Conservation (phyloP, 78 protist species). For the Neovahlkampfia damariscottae region DNA sequence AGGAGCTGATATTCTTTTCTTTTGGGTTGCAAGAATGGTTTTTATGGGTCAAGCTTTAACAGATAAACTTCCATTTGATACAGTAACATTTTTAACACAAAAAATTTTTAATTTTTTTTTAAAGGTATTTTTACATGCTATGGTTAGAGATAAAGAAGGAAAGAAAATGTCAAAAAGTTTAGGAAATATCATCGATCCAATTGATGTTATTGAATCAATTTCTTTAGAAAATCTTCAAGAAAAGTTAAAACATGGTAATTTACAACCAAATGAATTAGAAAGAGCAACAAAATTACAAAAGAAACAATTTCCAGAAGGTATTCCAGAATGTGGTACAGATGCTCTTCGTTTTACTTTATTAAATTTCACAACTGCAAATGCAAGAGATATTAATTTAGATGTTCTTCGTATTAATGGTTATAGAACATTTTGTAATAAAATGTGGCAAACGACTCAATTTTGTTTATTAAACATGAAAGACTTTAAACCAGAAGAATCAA, state of each 20-base stretch:
- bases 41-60: slow-evolving; percentile 82
- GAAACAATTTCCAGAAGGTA: slow-evolving; percentile 81
- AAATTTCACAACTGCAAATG: slow-evolving; percentile 54
- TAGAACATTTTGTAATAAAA: slow-evolving; percentile 93
- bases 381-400: slow-evolving; percentile 84
- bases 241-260: slow-evolving; percentile 61
- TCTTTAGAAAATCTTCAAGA: slow-evolving; percentile 34
- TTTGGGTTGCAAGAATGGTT: slow-evolving; percentile 99
- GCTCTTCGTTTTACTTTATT: slow-evolving; percentile 92
- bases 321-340: slow-evolving; percentile 95
- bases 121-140: slow-evolving; percentile 86
- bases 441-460: slow-evolving; percentile 81
- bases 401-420: slow-evolving; percentile 66
- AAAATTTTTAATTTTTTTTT: too few relatives aligned
- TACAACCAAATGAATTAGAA: slow-evolving; percentile 49
- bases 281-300: neutral
- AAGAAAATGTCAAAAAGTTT: slow-evolving; percentile 84
- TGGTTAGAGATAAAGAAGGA: slow-evolving; percentile 85
- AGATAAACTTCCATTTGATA: slow-evolving; percentile 77
- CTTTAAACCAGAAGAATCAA: neutral
- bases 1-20: slow-evolving; percentile 98
- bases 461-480: slow-evolving; percentile 27
- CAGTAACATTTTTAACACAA: neutral
- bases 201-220: slow-evolving; percentile 86
- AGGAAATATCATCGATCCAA: slow-evolving; percentile 97